Conservation (phyloP, 1,284 basidiomycete species). For the Moesziomyces antarcticus region DNA sequence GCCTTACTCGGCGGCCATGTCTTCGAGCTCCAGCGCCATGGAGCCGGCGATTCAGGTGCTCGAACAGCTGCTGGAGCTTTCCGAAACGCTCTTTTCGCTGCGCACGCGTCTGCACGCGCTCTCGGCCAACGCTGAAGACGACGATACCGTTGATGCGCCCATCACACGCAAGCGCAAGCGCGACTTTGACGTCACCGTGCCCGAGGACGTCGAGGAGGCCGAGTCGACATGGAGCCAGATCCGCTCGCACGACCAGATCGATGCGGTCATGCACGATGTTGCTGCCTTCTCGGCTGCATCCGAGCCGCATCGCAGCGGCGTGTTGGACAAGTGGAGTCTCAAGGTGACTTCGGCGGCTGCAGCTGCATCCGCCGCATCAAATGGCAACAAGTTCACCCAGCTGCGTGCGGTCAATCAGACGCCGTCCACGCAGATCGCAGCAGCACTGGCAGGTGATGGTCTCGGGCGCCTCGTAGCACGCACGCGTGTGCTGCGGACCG, state of each 20-base stretch:
- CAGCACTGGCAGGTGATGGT: slow-evolving; percentile 55
- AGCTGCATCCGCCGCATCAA: slow-evolving; percentile 32
- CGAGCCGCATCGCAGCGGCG: slow-evolving; percentile 25
- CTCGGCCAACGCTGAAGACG: slow-evolving; percentile 9
- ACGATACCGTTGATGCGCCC: slow-evolving; percentile 4
- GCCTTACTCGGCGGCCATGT: slow-evolving; percentile 12
- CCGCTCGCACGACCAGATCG: slow-evolving; percentile 29
- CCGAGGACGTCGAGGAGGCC: slow-evolving; percentile 21
- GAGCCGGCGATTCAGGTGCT: slow-evolving; percentile 21
- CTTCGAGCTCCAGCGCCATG: slow-evolving; percentile 2
- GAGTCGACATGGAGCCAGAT: slow-evolving; percentile 34
- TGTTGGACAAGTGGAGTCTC: slow-evolving; percentile 56
- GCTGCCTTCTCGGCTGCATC: slow-evolving; percentile 20
- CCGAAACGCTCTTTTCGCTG: slow-evolving; percentile 38
- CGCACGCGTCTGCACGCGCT: slow-evolving; percentile 16
- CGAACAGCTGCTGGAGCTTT: slow-evolving; percentile 37
- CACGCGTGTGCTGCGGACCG: slow-evolving; percentile 54
- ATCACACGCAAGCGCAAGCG: slow-evolving; percentile 39
- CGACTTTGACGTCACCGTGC: slow-evolving; percentile 29
- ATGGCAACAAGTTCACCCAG: slow-evolving; percentile 39
- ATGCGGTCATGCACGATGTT: slow-evolving; percentile 31
- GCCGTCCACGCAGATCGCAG: slow-evolving; percentile 53
- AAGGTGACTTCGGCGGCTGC: slow-evolving; percentile 48
- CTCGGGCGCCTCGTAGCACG: slow-evolving; percentile 54
- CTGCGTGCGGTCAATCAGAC: slow-evolving; percentile 60